Conservation (phyloP, 2,329 filamentous ascomycete species). For the Fusarium hostae region DNA sequence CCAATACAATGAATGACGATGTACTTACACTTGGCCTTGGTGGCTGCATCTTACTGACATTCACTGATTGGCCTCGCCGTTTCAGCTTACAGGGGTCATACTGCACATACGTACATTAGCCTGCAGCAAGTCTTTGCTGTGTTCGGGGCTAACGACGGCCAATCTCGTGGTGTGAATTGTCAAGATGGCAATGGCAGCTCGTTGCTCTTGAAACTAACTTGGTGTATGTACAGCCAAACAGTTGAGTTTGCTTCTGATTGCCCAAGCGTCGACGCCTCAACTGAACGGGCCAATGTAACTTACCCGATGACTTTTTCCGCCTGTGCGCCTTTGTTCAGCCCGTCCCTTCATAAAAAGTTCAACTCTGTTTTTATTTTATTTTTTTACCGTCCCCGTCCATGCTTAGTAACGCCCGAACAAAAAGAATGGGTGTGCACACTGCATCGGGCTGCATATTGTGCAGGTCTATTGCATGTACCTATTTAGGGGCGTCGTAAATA, state of each 20-base stretch:
- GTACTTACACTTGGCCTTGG: background rate
- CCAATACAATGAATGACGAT: background rate
- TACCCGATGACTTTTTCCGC: background rate
- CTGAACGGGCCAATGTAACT: slow-evolving; percentile 18
- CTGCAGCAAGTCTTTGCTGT: background rate
- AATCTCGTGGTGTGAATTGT: background rate
- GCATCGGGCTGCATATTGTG: slow-evolving; percentile 9
- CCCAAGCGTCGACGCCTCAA: slow-evolving; percentile 16
- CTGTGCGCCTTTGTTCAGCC: slow-evolving; percentile 10
- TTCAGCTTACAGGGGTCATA: slow-evolving; percentile 25
- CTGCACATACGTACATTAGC: background rate
- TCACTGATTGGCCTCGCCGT: slow-evolving; percentile 5
- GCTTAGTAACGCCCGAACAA: slow-evolving; percentile 14
- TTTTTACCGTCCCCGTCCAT: background rate
- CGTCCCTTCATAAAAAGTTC: background rate
- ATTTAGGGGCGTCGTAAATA: slow-evolving; percentile 1
- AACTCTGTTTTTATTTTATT: background rate
- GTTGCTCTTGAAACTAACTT: background rate
- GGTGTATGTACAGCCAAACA: slow-evolving; percentile 23
- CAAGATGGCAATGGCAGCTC: background rate
- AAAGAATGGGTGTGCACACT: slow-evolving; percentile 1
- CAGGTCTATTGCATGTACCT: slow-evolving; percentile 1
- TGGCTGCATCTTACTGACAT: slow-evolving; percentile 5
- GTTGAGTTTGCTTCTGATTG: slow-evolving; percentile 2
- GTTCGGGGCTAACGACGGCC: background rate